A percentile compares a stretch with the other conserved stretches of the same genome.
Evolutionary conservation across 208 protist species (phyloP).

Genomic region (Leishmania major): DNA sequence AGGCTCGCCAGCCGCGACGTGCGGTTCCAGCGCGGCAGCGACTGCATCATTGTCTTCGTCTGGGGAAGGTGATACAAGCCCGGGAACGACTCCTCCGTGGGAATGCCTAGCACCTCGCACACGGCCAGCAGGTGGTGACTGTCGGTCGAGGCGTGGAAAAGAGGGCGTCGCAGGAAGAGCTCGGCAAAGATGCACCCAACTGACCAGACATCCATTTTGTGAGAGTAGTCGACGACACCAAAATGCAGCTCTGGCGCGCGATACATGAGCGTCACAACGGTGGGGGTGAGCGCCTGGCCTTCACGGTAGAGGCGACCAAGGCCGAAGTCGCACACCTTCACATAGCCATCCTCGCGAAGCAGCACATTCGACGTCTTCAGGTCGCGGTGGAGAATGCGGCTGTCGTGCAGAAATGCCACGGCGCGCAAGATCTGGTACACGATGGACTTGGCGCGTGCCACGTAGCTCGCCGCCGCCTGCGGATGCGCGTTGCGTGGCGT

Average conservation of each 20-base stretch:
- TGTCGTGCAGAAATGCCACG: conserved; percentile 79
- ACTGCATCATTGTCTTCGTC: conserved; percentile 54
- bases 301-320: conserved; percentile 86
- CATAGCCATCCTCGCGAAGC: conserved; percentile 54
- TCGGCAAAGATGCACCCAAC: conserved; percentile 98
- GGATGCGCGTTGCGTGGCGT: conserved; percentile 63
- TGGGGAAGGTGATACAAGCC: conserved; percentile 73
- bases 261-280: conserved; percentile 96
- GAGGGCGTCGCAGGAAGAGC: conserved; percentile 96
- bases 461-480: conserved; percentile 44
- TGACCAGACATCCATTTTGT: conserved; percentile 96
- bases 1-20: conserved; percentile 46
- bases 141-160: conserved; percentile 94
- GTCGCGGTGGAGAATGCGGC: conserved; percentile 87
- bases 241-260: conserved; percentile 95
- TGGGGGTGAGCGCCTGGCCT: conserved; percentile 76
- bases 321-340: conserved; percentile 93
- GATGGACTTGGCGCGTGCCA: conserved; percentile 84
- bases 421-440: conserved; percentile 73
- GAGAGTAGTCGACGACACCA: conserved; percentile 82
- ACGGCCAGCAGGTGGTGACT: conserved; percentile 86
- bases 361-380: conserved; percentile 92
- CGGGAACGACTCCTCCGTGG: conserved; percentile 85
- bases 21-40: conserved; percentile 60
- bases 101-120: conserved; percentile 94